These are phyloP conservation scores for Vitis labrusca DNA, from an alignment of 164 flowering plant species.

Conservation along the genomic window DNA sequence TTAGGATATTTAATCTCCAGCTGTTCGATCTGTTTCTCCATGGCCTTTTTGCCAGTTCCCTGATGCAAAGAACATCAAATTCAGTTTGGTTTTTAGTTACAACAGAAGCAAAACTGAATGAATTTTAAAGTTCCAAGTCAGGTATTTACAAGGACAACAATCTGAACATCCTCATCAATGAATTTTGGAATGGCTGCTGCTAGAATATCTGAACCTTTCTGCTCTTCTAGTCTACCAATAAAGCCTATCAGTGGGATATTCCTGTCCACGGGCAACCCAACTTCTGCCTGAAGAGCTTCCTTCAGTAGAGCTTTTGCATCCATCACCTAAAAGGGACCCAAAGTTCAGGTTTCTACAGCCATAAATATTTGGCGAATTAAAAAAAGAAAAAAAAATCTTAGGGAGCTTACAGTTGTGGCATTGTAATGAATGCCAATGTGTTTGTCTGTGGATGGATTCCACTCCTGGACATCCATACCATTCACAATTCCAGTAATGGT, in stretches of 20 bases:
- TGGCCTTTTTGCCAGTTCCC: slow-evolving; percentile 89
- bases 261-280: slow-evolving; percentile 80
- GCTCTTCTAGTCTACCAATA: slow-evolving; percentile 95
- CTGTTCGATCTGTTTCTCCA: slow-evolving; percentile 78
- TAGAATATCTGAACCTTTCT: slow-evolving; percentile 94
- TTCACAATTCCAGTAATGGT: slow-evolving; percentile 68
- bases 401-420: slow-evolving; percentile 64
- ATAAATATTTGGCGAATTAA: no score
- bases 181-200: slow-evolving; percentile 68
- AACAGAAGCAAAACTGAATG: no score
- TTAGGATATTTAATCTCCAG: slow-evolving; percentile 67
- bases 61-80: slow-evolving; percentile 11
- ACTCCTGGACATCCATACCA: slow-evolving; percentile 96
- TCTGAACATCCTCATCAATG: slow-evolving; percentile 62
- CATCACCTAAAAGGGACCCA: slow-evolving; percentile 44
- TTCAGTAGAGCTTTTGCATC: slow-evolving; percentile 76
- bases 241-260: slow-evolving; percentile 81
- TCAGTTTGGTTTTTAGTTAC: not conserved
- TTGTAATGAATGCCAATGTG: slow-evolving; percentile 57
- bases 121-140: no score
- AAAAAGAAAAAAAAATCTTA: no score
- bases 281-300: slow-evolving; percentile 90
- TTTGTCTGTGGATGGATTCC: slow-evolving; percentile 84
- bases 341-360: no score
- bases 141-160: slow-evolving; percentile 68